Evolutionary conservation across 371 early-diverging fungal genomes (phyloP), one percentile per base, ranked within the genome.

Genomic region (Mortierella sp.): DNA sequence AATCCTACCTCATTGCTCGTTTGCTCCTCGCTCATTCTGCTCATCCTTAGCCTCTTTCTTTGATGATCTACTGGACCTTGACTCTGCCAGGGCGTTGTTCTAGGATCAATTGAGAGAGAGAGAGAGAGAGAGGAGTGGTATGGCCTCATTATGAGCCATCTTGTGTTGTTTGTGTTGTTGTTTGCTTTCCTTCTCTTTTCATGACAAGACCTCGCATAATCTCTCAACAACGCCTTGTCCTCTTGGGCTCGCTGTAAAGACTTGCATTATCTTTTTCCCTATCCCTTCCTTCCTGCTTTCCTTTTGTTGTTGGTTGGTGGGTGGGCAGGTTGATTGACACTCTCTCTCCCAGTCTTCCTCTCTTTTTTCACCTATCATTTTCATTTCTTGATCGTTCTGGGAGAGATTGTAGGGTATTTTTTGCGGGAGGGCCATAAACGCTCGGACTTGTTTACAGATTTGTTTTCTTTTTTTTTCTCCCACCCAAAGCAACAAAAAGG

Each of bases 191-290:
- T 12, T n/a, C 7, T 60, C 6, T 63, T 32, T 35, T 63, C 35
- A 63, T 63, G 35, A 63, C 32, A 63, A 63, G 18, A 63, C 63
- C 27, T 18, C 63, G 63, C 63, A 63, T 63, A 32, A 63, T 63
- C 63, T 63, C 63, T 63, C 63, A 35, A 32, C 32, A 63, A 63
- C 63, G 63, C 63, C 63, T 18, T 63, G 63, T 63, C 63, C 63
- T 63, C 63, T 63, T 63, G 63, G 63, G 38, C 63, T 63, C 63
- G 63, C 35, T 63, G 63, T 63, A 63, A 29, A 32, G 35, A 3
- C 60, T 63, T 63, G 63, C 63, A 63, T 63, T 63, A 63, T 63
- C 63, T 63, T 35, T 35, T 63, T 35, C 63, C 63, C 7, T 35
- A 12, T 29, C 60, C 60, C 35, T 35, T 35, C 16, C 63, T 35